Percentiles rank a stretch among this genome's conserved stretches.
phyloP scores from a whole-genome alignment of 163 green algal species.

The Chlamydomonas reinhardtii region DNA sequence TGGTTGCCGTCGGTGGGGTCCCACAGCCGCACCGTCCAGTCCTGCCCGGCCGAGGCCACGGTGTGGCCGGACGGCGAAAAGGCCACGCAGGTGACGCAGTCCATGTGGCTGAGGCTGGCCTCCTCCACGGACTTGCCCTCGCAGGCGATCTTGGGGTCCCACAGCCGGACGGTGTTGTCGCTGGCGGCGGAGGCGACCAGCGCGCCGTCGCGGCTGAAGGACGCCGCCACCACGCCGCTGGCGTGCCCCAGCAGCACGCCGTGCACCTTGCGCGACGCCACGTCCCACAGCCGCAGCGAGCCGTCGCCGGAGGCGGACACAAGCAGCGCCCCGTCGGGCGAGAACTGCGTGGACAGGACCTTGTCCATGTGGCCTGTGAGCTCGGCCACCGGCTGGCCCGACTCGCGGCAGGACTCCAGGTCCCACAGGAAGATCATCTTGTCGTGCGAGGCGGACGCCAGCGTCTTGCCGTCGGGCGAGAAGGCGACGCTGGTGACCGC shows the following conservation, averaged over 20 bases:
- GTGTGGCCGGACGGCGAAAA: slow-evolving; percentile 40
- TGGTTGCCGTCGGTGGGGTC: slow-evolving; percentile 42
- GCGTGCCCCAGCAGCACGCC: slow-evolving; percentile 44
- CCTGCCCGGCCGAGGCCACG: slow-evolving; percentile 22
- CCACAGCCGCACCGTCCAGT: slow-evolving; percentile 50
- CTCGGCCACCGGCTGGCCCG: background rate
- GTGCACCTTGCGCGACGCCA: background rate
- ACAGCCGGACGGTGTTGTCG: slow-evolving; percentile 42
- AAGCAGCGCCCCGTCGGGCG: slow-evolving; percentile 17
- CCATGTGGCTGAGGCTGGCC: slow-evolving; percentile 22
- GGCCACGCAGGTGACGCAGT: slow-evolving; percentile 32
- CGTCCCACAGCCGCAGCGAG: slow-evolving; percentile 31
- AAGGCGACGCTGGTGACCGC: slow-evolving; percentile 41
- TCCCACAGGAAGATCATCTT: slow-evolving; percentile 45
- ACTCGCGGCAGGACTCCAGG: background rate
- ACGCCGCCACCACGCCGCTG: slow-evolving; percentile 17
- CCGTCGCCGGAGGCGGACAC: slow-evolving; percentile 32
- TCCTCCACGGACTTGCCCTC: slow-evolving; percentile 29
- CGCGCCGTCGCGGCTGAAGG: slow-evolving; percentile 10
- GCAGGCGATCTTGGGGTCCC: slow-evolving; percentile 28
- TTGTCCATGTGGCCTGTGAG: slow-evolving; percentile 25
- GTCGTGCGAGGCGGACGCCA: slow-evolving; percentile 26
- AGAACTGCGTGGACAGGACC: slow-evolving; percentile 25
- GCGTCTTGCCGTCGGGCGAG: background rate
- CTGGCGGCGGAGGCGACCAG: slow-evolving; percentile 36